Evolutionary conservation across 1,284 basidiomycete genomes (phyloP).

Genomic region (Microbotryum violaceum): DNA sequence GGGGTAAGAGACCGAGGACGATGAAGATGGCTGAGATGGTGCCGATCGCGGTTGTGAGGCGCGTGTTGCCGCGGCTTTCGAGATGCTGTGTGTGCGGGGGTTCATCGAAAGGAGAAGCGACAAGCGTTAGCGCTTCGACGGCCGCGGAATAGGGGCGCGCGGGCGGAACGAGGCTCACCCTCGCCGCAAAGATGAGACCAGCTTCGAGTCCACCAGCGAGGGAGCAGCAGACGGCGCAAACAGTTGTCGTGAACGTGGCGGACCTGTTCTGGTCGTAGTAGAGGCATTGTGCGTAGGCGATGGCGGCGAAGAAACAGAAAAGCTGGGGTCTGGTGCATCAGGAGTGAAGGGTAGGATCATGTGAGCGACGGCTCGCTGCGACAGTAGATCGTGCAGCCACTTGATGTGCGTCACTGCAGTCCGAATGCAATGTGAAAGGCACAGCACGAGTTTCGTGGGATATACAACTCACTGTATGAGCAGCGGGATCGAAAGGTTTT

Average conservation of each 20-base stretch:
- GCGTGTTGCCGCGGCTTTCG: not conserved
- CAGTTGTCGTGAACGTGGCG: not conserved
- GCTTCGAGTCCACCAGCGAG: constrained; percentile 14
- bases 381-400: no score
- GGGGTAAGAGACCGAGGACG: constrained; percentile 8
- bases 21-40: constrained; percentile 15
- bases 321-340: constrained; percentile 8
- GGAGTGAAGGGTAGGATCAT: not conserved
- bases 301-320: constrained; percentile 8
- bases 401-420: no score
- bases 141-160: not conserved
- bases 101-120: no score
- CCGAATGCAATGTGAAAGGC: no score
- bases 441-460: no score
- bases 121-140: no score
- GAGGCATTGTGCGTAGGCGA: constrained; percentile 16
- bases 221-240: not conserved
- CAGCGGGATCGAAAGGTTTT: constrained; percentile 11
- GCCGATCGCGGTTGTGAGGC: constrained; percentile 3
- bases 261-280: constrained; percentile 11
- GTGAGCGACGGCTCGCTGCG: not conserved
- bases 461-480: constrained; percentile 6
- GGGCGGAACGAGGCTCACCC: not conserved
- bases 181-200: constrained; percentile 6
- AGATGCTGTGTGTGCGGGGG: not conserved